Evolutionary conservation across 768 basidiomycete species (phyloP).

Genomic region (Multifurca ochricompacta): DNA sequence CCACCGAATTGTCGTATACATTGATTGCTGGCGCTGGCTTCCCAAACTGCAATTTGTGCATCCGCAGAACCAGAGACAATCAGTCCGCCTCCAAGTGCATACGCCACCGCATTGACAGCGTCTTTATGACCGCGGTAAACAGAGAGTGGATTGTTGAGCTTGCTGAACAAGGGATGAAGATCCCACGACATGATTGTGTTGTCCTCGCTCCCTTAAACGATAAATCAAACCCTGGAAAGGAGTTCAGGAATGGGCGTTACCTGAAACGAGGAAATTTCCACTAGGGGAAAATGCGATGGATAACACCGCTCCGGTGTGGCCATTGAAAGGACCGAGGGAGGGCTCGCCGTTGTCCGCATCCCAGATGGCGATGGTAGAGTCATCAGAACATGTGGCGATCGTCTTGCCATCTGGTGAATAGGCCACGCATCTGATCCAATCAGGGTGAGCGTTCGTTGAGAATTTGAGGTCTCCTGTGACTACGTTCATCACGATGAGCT

Average conservation of each 20-base stretch:
- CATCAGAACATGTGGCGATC: conserved; percentile 18
- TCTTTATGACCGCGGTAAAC: conserved; percentile 22
- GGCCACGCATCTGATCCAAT: conserved; percentile 12
- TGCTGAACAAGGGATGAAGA: neutral
- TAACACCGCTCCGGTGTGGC: neutral
- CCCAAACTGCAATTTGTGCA: conserved; percentile 7
- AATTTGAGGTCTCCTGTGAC: neutral
- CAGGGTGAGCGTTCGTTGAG: neutral
- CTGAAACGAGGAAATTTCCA: conserved; percentile 6
- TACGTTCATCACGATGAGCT: neutral
- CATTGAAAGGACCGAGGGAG: neutral
- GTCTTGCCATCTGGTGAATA: conserved; percentile 17
- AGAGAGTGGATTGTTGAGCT: neutral
- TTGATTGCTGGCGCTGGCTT: neutral
- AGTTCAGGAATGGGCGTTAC: neutral
- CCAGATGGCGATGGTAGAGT: conserved; percentile 16
- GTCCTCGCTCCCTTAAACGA: conserved; percentile 7
- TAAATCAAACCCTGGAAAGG: neutral
- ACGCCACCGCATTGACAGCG: conserved; percentile 6
- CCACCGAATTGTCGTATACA: neutral
- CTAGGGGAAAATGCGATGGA: conserved; percentile 2
- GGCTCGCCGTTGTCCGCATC: conserved; percentile 2
- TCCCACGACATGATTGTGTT: conserved; percentile 2
- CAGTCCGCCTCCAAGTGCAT: neutral
- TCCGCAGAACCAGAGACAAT: conserved; percentile 7